A percentile compares a stretch with the other conserved stretches of the same genome.
Evolutionary conservation across 1,284 basidiomycete genomes (phyloP).

Genomic region (Coniferiporia sulphurascens): DNA sequence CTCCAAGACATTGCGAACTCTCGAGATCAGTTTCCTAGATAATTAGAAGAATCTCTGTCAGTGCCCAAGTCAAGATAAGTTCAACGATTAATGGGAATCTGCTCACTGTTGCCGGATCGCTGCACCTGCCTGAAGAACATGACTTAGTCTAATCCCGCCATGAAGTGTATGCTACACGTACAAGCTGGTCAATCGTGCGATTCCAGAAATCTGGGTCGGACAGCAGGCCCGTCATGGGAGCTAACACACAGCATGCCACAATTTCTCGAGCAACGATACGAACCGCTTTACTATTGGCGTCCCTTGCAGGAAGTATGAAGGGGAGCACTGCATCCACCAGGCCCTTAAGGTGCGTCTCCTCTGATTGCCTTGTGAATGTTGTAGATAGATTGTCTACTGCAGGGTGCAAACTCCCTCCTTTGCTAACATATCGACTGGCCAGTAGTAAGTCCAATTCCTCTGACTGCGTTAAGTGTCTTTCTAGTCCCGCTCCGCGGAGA

Average conservation of each 20-base stretch:
- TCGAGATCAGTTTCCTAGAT: slow-evolving; percentile 71
- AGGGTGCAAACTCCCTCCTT: slow-evolving; percentile 65
- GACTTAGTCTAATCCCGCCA: slow-evolving; percentile 17
- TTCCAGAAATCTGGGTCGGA: slow-evolving; percentile 98
- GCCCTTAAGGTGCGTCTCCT: slow-evolving; percentile 78
- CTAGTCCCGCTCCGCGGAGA: slow-evolving; percentile 68
- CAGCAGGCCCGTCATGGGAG: slow-evolving; percentile 88
- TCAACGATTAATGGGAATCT: not conserved
- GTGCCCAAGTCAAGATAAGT: not conserved
- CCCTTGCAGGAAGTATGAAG: slow-evolving; percentile 70
- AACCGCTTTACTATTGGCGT: slow-evolving; percentile 67
- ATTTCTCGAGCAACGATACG: slow-evolving; percentile 78
- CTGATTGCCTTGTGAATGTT: slow-evolving; percentile 82
- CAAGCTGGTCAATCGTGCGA: slow-evolving; percentile 83
- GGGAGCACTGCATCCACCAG: slow-evolving; percentile 71
- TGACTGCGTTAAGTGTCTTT: slow-evolving; percentile 75
- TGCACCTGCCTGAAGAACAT: slow-evolving; percentile 62
- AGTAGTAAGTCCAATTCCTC: slow-evolving; percentile 83
- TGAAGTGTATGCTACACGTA: slow-evolving; percentile 34
- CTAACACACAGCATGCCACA: slow-evolving; percentile 74
- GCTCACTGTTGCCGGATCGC: slow-evolving; percentile 86
- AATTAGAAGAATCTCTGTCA: not conserved
- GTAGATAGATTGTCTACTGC: slow-evolving; percentile 84
- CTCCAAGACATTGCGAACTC: slow-evolving; percentile 79
- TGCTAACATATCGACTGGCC: slow-evolving; percentile 70